Evolutionary conservation across 2,329 filamentous ascomycete genomes (phyloP).

Genomic region (Xylariales sp.): DNA sequence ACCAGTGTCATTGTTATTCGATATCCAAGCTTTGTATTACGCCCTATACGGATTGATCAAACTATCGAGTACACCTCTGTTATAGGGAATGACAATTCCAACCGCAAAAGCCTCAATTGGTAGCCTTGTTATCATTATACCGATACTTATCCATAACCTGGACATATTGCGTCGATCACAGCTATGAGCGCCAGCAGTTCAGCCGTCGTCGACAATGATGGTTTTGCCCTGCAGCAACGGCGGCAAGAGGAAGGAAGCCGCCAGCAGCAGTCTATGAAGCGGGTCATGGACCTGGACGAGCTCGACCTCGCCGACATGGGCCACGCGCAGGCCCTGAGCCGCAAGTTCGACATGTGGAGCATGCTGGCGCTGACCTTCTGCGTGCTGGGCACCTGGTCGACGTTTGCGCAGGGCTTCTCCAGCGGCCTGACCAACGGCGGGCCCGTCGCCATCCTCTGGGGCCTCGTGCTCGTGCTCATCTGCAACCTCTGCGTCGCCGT

Average conservation of each 20-base stretch:
- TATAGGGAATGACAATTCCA: no score
- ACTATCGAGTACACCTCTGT: no score
- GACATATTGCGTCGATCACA: no score
- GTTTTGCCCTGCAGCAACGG: no score
- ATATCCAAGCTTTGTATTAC: no score
- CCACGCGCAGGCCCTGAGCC: constrained; percentile 32
- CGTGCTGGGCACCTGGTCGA: constrained; percentile 54
- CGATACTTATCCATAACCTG: no score
- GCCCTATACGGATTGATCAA: no score
- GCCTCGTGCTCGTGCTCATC: constrained; percentile 44
- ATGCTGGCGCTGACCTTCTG: constrained; percentile 55
- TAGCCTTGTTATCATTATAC: no score
- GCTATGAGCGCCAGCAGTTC: no score
- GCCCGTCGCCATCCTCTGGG: constrained; percentile 51
- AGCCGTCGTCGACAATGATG: no score
- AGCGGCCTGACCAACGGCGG: constrained; percentile 52
- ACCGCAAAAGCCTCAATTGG: no score
- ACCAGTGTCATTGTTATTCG: no score
- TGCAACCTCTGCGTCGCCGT: constrained; percentile 51
- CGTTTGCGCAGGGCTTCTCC: constrained; percentile 47
- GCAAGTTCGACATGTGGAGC: constrained; percentile 50
- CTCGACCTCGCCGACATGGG: constrained; percentile 35
- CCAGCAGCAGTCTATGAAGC: not conserved
- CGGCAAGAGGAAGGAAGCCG: not conserved
- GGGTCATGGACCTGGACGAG: constrained; percentile 21